Conservation (phyloP, 140 eudicot genomes). For the Bidens hawaiensis region DNA sequence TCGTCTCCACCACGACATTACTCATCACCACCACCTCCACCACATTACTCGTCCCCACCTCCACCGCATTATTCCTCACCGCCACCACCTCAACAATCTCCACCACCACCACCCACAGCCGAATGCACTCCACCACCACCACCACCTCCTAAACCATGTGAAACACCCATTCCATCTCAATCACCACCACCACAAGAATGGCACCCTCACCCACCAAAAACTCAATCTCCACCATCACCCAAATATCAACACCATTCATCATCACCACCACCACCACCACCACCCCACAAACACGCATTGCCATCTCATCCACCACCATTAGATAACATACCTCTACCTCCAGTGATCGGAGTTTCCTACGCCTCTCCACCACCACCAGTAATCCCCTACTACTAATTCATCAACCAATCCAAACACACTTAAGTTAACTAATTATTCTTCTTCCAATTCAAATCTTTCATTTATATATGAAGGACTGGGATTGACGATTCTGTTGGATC, state of each 20-base stretch:
- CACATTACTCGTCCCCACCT: constrained; percentile 19
- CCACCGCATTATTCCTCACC: constrained; percentile 30
- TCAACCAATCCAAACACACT: constrained; percentile 1
- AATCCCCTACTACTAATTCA: constrained; percentile 65
- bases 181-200: constrained; percentile 31
- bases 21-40: constrained; percentile 38
- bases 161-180: constrained; percentile 29
- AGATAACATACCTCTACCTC: constrained; percentile 63
- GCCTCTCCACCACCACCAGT: constrained; percentile 94
- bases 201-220: constrained; percentile 30
- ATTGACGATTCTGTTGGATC: constrained; percentile 12
- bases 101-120: constrained; percentile 32
- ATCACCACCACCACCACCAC: constrained; percentile 35
- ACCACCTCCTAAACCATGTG: constrained; percentile 26
- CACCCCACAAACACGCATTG: constrained; percentile 7
- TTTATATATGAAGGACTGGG: not conserved
- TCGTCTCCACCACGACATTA: constrained; percentile 22
- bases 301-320: constrained; percentile 27
- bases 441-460: too few relatives aligned
- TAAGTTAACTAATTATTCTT: too few relatives aligned
- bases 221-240: constrained; percentile 45
- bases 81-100: constrained; percentile 27
- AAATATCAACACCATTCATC: constrained; percentile 9
- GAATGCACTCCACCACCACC: constrained; percentile 28
- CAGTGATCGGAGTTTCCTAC: constrained; percentile 67